These are phyloP conservation scores for Vitellaria paradoxa DNA, from an alignment of 179 eudicot genomes.

Conservation along the genomic window DNA sequence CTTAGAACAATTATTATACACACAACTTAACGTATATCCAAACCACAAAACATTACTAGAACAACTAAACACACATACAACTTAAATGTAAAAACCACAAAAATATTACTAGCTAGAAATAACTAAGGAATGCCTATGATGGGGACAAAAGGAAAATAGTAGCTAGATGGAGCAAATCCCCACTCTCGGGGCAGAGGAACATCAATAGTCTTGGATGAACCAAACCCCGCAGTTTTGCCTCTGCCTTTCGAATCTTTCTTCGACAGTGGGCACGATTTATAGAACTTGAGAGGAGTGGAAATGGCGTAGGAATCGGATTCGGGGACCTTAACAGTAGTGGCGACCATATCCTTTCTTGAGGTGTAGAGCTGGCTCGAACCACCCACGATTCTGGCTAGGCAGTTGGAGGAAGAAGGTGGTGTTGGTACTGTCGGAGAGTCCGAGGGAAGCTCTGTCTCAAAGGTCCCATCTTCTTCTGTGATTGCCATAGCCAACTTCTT, in stretches of 20 bases:
- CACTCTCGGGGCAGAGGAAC: constrained; percentile 66
- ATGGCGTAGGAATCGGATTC: constrained; percentile 32
- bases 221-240: constrained; percentile 14
- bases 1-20: no score
- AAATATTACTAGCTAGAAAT: no score
- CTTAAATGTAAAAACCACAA: no score
- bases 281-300: constrained; percentile 47
- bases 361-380: constrained; percentile 55
- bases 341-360: constrained; percentile 28
- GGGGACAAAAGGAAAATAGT: constrained; percentile 57
- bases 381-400: constrained; percentile 56
- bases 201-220: constrained; percentile 66
- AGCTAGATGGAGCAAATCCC: constrained; percentile 74
- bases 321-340: constrained; percentile 21
- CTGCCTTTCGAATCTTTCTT: constrained; percentile 20
- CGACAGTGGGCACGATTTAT: constrained; percentile 44
- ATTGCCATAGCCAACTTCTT: constrained; percentile 50
- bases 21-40: no score
- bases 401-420: constrained; percentile 26
- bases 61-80: no score
- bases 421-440: constrained; percentile 15
- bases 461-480: constrained; percentile 48
- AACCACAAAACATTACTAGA: no score
- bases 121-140: constrained; percentile 68
- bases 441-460: constrained; percentile 45